These are phyloP conservation scores for Cyclocybe aegerita DNA, from an alignment of 768 basidiomycete genomes.

Conservation along the genomic window DNA sequence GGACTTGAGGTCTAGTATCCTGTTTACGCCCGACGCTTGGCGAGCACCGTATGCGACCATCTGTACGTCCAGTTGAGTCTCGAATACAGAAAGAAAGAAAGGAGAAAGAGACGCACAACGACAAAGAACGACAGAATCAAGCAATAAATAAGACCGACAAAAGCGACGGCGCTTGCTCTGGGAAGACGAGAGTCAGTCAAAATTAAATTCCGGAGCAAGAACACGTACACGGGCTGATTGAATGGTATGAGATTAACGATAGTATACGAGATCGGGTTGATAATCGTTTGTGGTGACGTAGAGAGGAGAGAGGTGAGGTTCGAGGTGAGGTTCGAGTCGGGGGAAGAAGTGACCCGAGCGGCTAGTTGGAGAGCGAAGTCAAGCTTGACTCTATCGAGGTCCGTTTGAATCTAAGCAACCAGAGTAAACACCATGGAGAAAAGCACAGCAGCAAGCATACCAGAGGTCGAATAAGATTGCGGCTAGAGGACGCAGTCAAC, in stretches of 20 bases:
- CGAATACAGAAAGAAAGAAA: not conserved
- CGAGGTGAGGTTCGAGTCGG: constrained; percentile 12
- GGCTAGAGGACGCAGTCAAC: constrained; percentile 16
- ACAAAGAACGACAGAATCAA: constrained; percentile 43
- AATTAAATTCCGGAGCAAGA: not conserved
- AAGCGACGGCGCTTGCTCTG: constrained; percentile 54
- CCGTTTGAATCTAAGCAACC: constrained; percentile 26
- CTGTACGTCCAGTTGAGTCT: not conserved
- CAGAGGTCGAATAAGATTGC: constrained; percentile 30
- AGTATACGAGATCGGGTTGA: constrained; percentile 46
- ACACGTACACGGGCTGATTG: constrained; percentile 57
- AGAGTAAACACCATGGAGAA: not conserved
- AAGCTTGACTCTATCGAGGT: constrained; percentile 30
- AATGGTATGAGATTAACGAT: constrained; percentile 58
- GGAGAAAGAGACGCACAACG: constrained; percentile 28
- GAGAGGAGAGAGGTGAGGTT: constrained; percentile 33
- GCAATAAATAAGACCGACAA: constrained; percentile 57
- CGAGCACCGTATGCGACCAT: constrained; percentile 21
- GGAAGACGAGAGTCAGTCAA: not conserved
- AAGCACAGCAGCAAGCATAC: constrained; percentile 14
- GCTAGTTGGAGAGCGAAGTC: constrained; percentile 19
- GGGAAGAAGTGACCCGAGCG: constrained; percentile 9
- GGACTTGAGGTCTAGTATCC: constrained; percentile 23
- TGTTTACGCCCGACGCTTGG: constrained; percentile 26
- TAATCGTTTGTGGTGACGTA: constrained; percentile 50